Evolutionary conservation across 2,329 filamentous ascomycete genomes (phyloP), one percentile per base, ranked within the genome.

Genomic region (Xylariaceae sp.): DNA sequence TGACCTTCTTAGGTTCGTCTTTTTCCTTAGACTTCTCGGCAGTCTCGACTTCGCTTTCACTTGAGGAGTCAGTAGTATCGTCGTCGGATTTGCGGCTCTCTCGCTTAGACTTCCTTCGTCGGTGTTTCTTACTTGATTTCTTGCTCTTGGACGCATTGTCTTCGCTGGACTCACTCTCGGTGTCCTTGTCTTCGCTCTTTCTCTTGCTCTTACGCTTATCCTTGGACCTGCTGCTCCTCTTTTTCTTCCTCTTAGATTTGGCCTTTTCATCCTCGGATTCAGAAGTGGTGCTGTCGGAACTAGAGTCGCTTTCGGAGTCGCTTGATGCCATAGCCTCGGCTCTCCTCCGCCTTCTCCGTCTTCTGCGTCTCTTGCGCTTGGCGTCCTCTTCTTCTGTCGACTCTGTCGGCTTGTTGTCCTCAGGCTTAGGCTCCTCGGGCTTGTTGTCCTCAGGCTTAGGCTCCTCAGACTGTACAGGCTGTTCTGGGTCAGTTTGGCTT

Each of bases 181-280:
- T 12, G 12, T 12, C 26, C 39, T 50, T 54, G 41, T 12, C 26
- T 34, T 42, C 29, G 11, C 42, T n/a, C 30, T 32, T 48, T 46
- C 46, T 19, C 47, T 41, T 54, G 44, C 26, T 52, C 53, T 37
- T 27, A 8, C 6, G 6, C 19, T 8, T 42, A 42, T 45, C 12
- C 37, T 60, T 59, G 9, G 29, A 3, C n/a, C 11, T 37, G n/a
- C 27, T 35, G 4, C 35, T 39, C 3, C 37, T 19, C 19, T 26
- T 43, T 43, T 29, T 56, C 29, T 53, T 59, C 26, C 6, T 9
- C 43, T 60, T 60, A 4, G 37, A 5, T 7, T 58, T 47, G 39
- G 57, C 44, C 42, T 57, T 43, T 7, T 56, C 53, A 8, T 47
- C 53, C 26, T 56, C 47, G 11, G 54, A 37, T n/a, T 53, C 53